Conservation (phyloP, 164 flowering plant species). For the Aristolochia contorta region DNA sequence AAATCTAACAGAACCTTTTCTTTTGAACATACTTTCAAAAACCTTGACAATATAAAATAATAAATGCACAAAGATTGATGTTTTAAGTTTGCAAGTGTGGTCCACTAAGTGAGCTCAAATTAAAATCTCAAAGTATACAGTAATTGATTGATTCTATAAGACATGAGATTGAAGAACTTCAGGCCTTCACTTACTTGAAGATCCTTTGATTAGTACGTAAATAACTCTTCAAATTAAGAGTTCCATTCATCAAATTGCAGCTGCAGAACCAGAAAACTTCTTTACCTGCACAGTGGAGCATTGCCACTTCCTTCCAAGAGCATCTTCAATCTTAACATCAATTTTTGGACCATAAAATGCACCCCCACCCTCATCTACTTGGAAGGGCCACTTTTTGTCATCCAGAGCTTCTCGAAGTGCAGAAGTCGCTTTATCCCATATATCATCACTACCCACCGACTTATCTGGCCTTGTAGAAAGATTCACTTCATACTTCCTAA, state of each 20-base stretch:
- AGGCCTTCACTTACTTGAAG: no score
- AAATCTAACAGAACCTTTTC: no score
- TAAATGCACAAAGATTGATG: no score
- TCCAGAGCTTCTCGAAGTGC: slow-evolving; percentile 89
- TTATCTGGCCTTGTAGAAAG: slow-evolving; percentile 95
- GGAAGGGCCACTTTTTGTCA: slow-evolving; percentile 86
- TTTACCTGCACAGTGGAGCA: slow-evolving; percentile 90
- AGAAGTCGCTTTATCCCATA: slow-evolving; percentile 90
- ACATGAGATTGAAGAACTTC: no score
- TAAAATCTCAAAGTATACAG: no score
- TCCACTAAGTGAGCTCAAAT: no score
- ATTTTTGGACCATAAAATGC: slow-evolving; percentile 99
- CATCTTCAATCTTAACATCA: slow-evolving; percentile 97
- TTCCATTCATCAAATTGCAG: background rate
- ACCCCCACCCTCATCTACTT: slow-evolving; percentile 95
- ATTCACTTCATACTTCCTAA: slow-evolving; percentile 79
- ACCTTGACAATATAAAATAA: no score
- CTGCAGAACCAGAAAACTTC: background rate
- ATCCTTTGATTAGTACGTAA: no score
- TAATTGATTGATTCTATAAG: no score
- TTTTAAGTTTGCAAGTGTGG: no score
- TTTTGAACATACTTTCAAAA: no score
- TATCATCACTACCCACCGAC: slow-evolving; percentile 77
- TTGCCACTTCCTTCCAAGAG: slow-evolving; percentile 98
- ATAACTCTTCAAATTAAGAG: no score